These are phyloP conservation scores for Tympanopsis confertula DNA, from an alignment of 2,329 filamentous ascomycete genomes.

Conservation along the genomic window DNA sequence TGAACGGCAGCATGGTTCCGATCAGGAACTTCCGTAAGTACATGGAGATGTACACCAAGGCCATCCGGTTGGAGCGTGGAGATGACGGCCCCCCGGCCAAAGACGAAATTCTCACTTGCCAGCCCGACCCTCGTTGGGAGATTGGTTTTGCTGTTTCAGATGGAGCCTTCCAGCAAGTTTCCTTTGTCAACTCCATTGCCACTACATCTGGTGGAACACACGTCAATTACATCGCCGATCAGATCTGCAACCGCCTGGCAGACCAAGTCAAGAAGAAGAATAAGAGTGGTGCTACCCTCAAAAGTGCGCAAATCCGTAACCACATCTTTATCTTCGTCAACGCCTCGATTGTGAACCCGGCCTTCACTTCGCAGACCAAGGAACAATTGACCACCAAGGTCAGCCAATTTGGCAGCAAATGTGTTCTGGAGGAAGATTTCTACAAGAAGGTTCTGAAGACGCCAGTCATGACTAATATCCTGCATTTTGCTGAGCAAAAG, in stretches of 20 bases:
- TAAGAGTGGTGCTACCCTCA: conserved; percentile 81
- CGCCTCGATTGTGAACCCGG: conserved; percentile 79
- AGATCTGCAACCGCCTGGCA: conserved; percentile 74
- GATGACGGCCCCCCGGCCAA: conserved; percentile 49
- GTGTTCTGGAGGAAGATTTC: conserved; percentile 70
- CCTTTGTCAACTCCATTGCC: conserved; percentile 95
- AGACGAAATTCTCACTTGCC: conserved; percentile 72
- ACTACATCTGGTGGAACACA: conserved; percentile 91
- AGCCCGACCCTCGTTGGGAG: conserved; percentile 74
- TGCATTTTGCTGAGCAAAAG: conserved; percentile 89
- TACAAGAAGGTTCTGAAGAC: conserved; percentile 81
- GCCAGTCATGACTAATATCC: conserved; percentile 83
- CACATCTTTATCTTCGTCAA: conserved; percentile 98
- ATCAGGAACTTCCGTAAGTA: conserved; percentile 80
- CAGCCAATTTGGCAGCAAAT: conserved; percentile 86
- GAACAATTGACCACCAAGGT: conserved; percentile 90
- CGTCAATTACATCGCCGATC: conserved; percentile 91
- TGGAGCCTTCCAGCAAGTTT: conserved; percentile 93
- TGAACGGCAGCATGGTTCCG: conserved; percentile 78
- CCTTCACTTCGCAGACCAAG: conserved; percentile 96
- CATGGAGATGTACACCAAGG: conserved; percentile 94
- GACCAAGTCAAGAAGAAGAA: conserved; percentile 76
- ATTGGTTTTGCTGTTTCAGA: conserved; percentile 94
- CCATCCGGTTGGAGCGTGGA: conserved; percentile 69
- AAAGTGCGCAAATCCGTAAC: conserved; percentile 82